phyloP scores from a whole-genome alignment of 345 rosid genomes.

The Raphanus raphanistrum region DNA sequence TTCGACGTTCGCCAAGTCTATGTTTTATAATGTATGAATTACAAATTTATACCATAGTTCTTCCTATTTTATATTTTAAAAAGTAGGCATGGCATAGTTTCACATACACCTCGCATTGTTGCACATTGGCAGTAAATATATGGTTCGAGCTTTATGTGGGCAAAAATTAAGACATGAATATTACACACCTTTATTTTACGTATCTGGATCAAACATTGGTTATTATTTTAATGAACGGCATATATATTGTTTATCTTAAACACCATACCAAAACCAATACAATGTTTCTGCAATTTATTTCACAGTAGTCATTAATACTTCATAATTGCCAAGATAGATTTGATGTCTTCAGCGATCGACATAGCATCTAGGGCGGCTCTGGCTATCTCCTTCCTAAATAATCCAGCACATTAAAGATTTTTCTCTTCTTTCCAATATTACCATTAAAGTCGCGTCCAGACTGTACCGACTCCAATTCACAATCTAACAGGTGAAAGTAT shows the following conservation, averaged over 20 bases:
- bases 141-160: too few relatives aligned
- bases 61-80: too few relatives aligned
- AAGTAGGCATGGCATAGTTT: too few relatives aligned
- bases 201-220: background rate
- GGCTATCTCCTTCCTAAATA: constrained; percentile 46
- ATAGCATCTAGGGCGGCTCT: constrained; percentile 54
- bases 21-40: too few relatives aligned
- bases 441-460: background rate
- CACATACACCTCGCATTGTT: too few relatives aligned
- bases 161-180: too few relatives aligned
- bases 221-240: background rate
- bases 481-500: constrained; percentile 42
- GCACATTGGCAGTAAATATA: too few relatives aligned
- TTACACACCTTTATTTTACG: too few relatives aligned
- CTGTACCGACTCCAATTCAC: too few relatives aligned
- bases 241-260: too few relatives aligned
- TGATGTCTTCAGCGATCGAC: constrained; percentile 46
- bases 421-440: constrained; percentile 60
- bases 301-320: background rate
- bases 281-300: background rate
- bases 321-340: background rate
- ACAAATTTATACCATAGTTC: too few relatives aligned
- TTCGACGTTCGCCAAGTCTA: too few relatives aligned
- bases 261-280: background rate
- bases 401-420: constrained; percentile 53